Conservation (phyloP, 192 early-diverging fungal genomes). For the Gonapodya sp. region DNA sequence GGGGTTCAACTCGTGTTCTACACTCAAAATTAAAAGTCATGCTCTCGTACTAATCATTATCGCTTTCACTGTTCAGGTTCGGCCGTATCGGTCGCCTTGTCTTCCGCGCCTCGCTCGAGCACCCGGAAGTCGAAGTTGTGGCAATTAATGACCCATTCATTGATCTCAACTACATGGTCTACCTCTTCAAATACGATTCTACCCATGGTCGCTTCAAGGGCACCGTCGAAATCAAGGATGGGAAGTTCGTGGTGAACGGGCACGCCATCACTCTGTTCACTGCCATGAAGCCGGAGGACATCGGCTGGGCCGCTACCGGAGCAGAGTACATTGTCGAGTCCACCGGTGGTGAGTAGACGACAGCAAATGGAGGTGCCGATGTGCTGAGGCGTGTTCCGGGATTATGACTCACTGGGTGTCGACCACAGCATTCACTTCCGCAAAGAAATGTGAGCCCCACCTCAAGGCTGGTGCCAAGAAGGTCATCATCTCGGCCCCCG, state of each 20-base stretch:
- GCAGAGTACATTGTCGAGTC: slow-evolving; percentile 96
- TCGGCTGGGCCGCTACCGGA: slow-evolving; percentile 75
- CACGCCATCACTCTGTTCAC: slow-evolving; percentile 60
- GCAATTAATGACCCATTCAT: slow-evolving; percentile 98
- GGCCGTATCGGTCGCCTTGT: slow-evolving; percentile 98
- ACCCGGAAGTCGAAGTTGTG: slow-evolving; percentile 64
- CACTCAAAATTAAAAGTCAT: no score
- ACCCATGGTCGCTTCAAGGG: slow-evolving; percentile 94
- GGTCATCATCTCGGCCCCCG: slow-evolving; percentile 97
- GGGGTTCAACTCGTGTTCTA: no score
- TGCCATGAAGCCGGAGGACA: slow-evolving; percentile 70
- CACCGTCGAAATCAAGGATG: slow-evolving; percentile 64
- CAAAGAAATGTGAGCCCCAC: slow-evolving; percentile 75
- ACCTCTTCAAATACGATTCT: slow-evolving; percentile 97
- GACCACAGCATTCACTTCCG: slow-evolving; percentile 91
- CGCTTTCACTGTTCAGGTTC: slow-evolving; percentile 39
- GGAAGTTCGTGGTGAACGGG: slow-evolving; percentile 87
- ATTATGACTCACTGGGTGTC: no score
- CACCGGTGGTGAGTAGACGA: slow-evolving; percentile 31
- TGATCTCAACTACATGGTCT: slow-evolving; percentile 92
- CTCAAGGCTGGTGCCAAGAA: slow-evolving; percentile 93
- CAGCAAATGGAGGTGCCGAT: not conserved
- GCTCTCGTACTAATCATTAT: no score
- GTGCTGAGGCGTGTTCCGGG: not conserved
- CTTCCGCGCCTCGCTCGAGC: slow-evolving; percentile 71